phyloP scores from a whole-genome alignment of 106 monocot genomes.

The Iris macrosiphon region DNA sequence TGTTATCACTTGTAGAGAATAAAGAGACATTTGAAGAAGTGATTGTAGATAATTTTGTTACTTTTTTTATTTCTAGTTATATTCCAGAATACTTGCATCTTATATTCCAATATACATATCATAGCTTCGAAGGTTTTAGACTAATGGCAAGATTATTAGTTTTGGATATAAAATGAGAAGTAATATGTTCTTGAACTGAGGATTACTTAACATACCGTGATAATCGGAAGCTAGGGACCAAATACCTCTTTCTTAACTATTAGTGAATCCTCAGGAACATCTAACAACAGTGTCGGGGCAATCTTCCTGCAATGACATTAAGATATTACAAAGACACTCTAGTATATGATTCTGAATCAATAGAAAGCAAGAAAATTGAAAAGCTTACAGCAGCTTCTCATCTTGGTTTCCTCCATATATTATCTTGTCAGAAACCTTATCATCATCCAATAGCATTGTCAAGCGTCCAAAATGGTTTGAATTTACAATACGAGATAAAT shows the following conservation, averaged over 20 bases:
- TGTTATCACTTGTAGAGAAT: background rate
- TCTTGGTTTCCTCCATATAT: slow-evolving; percentile 43
- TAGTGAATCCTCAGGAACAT: slow-evolving; percentile 39
- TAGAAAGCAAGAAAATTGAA: background rate
- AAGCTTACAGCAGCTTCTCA: slow-evolving; percentile 42
- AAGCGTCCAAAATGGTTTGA: slow-evolving; percentile 46
- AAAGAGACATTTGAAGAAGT: background rate
- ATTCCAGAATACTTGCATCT: no score
- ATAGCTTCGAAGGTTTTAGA: no score
- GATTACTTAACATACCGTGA: slow-evolving; percentile 23
- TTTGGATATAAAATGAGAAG: background rate
- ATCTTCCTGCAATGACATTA: slow-evolving; percentile 31
- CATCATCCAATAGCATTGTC: slow-evolving; percentile 43
- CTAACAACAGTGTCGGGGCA: slow-evolving; percentile 46
- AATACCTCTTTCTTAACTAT: slow-evolving; percentile 62
- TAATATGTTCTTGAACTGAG: background rate
- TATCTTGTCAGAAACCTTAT: slow-evolving; percentile 33
- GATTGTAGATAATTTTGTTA: slow-evolving; percentile 1
- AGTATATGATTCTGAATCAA: background rate
- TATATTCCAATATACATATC: no score
- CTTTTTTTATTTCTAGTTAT: slow-evolving; percentile 3
- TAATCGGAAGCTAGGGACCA: slow-evolving; percentile 54
- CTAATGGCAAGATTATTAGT: no score
- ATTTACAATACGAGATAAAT: slow-evolving; percentile 55
- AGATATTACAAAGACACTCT: no score